Base-by-base conservation (phyloP, 2,329 filamentous ascomycete species). In the Alternaria postmessia region DNA sequence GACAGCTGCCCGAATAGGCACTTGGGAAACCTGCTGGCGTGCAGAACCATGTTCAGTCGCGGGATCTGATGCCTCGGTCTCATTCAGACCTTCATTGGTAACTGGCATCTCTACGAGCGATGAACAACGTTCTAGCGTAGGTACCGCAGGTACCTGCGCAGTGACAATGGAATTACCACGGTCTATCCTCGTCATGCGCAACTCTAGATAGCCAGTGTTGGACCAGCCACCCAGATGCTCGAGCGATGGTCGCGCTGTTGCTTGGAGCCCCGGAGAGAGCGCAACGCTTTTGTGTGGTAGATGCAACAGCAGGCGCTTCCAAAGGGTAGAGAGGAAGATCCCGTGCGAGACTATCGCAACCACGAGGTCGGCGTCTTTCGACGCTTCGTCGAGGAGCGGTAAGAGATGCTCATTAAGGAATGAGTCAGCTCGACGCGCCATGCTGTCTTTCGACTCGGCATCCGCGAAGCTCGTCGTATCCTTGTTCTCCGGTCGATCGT, bases 261-360 rank as follows among this genome's bases (percentile, higher is more conserved):
- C 74, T 5, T 75, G 75, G 7, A 85, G 73, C 32, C 81, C 80
- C 12, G 81, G 71, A 5, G 76, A 77, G 26, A 87, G 67, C 1
- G 72, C 70, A 7, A 88, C 77, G 63, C 79, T 83, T 47, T 77
- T 77, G 12, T 77, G 70, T 2, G 81, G 78, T 59, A 92, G 85
- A 3, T 86, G 83, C 12, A 81, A 78, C 7, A 90, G 79, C 14
- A 96, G 75, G 12, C 84, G 82, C 56, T 85, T 84, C 84, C 91
- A 89, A 0, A 97, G 78, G 32, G 87, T 84, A 2, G 87, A 87
- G 3, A 97, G 84, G 41, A 96, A 88, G 62, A 96, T 89, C 16
- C 94, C 93, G 71, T 97, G 94, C 2, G 93, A 90, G 4, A 96
- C 90, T 14, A 96, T 80, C 1, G 88, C 89, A 12, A 93, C 80